Evolutionary conservation across 164 flowering plant genomes (phyloP), one percentile per base, ranked within the genome.

Genomic region (Pachysandra terminalis): DNA sequence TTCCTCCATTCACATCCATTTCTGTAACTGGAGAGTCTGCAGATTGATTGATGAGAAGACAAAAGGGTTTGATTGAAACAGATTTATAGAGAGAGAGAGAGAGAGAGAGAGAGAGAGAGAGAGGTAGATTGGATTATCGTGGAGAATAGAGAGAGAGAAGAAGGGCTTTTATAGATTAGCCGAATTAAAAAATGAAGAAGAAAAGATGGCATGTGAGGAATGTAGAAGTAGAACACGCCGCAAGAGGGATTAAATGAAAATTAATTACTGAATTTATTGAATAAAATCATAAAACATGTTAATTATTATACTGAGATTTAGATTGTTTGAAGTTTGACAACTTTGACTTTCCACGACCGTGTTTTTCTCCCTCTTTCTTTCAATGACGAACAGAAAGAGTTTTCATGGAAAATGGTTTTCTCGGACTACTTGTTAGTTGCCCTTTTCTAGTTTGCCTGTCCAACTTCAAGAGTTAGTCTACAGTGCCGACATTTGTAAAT

Each of bases 301-400:
- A 1, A 56, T 25, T 56, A 56, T 25, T 56, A 56, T 65, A 68
- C 60, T 67, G 40, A 52, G 32, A n/a, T n/a, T 5, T 27, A 26
- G 27, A 41, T 66, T 68, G 48, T 73, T 79, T 71, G 70, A 79
- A 73, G 62, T 76, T 79, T 79, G 77, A 77, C 79, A n/a, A 22
- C 66, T 77, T 77, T 81, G 82, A 83, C 86, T 80, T 73, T 77
- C 48, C 28, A 1, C 35, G n/a, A n/a, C n/a, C n/a, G n/a, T n/a
- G 23, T 14, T 14, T 53, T 28, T 32, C 5, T 32, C 37, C 7
- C 37, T 32, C 37, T 32, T 32, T 32, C 37, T 32, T 32, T n/a
- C n/a, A n/a, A n/a, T n/a, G n/a, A n/a, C n/a, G n/a, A n/a, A n/a
- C n/a, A n/a, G n/a, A n/a, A n/a, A n/a, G n/a, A n/a, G 7, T 3